Conservation (phyloP, 257 asterid genomes). For the Eucommia ulmoides region DNA sequence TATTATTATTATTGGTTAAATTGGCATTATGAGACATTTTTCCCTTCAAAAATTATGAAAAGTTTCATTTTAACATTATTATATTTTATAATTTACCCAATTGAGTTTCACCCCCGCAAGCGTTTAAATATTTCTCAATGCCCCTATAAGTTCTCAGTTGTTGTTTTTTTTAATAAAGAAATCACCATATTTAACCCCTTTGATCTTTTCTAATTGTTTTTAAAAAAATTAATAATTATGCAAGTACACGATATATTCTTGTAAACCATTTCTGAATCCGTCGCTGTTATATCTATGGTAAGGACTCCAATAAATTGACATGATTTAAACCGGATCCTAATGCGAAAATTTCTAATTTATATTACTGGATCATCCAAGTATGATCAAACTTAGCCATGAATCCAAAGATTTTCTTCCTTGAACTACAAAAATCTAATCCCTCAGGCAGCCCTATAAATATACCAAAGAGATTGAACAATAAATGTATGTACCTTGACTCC, state of each 20-base stretch:
- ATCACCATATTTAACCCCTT: neutral
- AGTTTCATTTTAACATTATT: no score
- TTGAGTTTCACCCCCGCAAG: no score
- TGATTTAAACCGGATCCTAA: neutral
- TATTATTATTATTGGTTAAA: neutral
- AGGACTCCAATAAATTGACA: neutral
- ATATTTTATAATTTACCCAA: no score
- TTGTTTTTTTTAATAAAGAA: no score
- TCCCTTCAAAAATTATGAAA: neutral
- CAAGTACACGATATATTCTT: neutral
- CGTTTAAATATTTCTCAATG: no score
- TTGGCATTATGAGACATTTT: neutral
- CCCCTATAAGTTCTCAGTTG: no score
- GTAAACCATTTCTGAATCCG: neutral
- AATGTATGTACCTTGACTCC: constrained; percentile 25
- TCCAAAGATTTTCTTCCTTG: neutral
- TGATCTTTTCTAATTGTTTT: no score
- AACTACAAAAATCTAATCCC: neutral
- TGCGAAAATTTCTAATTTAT: neutral
- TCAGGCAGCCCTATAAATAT: neutral
- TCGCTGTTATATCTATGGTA: no score
- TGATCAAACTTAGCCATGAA: neutral
- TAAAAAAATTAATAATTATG: neutral
- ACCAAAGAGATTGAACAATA: neutral
- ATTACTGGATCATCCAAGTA: neutral